Evolutionary conservation across 140 eudicot species (phyloP), one percentile per base, ranked within the genome.

Genomic region (Erigeron philadelphicus): DNA sequence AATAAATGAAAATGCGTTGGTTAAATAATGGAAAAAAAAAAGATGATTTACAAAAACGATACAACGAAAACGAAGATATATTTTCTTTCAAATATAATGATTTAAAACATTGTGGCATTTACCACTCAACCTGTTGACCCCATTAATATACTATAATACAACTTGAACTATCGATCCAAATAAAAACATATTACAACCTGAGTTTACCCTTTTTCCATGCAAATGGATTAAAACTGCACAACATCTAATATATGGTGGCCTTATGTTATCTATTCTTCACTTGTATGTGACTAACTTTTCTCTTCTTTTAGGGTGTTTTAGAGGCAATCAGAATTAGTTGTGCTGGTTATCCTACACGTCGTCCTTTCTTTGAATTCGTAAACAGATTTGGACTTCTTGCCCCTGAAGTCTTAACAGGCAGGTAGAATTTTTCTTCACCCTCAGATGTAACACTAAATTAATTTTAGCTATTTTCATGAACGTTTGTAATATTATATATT

Each of bases 271-370:
- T 0, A 2, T 11, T 69, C 47, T 43, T 47, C 58, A 59, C 41
- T 31, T 69, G 17, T 15, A 6, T 56, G 18, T 31, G 40, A 49
- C 54, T 70, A 52, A 9, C 11, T 59, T 12, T 61, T 50, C 17
- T 77, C 5, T 21, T 53, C 13, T 17, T 62, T 45, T 76, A 94
- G 99, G 99, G 99, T 78, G 99, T 94, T 72, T 64, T 94, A 71
- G 99, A 94, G 87, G 99, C 99, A 76, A 94, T 94, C 80, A 81
- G 99, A 79, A 94, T 94, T 70, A 94, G 99, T 70, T 89, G 97
- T 80, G 99, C 99, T 52, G 99, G 99, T 44, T 94, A 79, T 75
- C 99, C 99, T 76, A 94, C 99, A 70, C 97, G 99, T 23, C 97
- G 97, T 59, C 83, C 95, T 67, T 94, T 89, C 82, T 94, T 81